These are phyloP conservation scores for Gossypium turneri DNA, from an alignment of 345 rosid species.

Conservation along the genomic window DNA sequence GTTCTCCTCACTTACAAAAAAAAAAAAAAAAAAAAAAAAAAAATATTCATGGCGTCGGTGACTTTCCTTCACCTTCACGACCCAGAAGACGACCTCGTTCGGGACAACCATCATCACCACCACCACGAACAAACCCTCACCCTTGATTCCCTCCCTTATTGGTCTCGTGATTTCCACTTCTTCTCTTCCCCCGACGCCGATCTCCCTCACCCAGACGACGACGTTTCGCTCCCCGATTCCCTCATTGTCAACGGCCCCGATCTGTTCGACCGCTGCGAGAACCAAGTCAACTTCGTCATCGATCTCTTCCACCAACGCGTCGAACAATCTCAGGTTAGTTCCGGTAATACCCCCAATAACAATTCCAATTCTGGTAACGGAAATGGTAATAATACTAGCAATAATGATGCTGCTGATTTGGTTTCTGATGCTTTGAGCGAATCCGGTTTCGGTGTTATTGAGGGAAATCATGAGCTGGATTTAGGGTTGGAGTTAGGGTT, in stretches of 20 bases:
- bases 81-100: neutral
- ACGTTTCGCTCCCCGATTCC: conserved; percentile 34
- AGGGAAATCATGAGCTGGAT: conserved; percentile 26
- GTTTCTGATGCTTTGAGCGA: conserved; percentile 34
- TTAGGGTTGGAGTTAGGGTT: conserved; percentile 45
- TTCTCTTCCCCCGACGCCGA: conserved; percentile 31
- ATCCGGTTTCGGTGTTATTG: conserved; percentile 40
- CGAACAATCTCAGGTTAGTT: conserved; percentile 64
- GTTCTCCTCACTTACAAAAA: no score
- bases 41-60: neutral
- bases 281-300: conserved; percentile 73
- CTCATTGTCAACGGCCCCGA: conserved; percentile 34
- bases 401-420: conserved; percentile 22
- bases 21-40: no score
- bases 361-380: neutral
- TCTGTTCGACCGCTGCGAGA: conserved; percentile 45
- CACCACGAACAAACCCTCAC: neutral
- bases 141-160: conserved; percentile 35
- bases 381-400: neutral
- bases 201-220: conserved; percentile 16
- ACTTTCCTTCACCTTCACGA: conserved; percentile 3
- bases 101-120: neutral
- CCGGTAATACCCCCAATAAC: neutral
- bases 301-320: conserved; percentile 90
- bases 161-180: conserved; percentile 30